These are phyloP conservation scores for Bertia moriformis DNA, from an alignment of 2,329 filamentous ascomycete genomes.

Conservation along the genomic window DNA sequence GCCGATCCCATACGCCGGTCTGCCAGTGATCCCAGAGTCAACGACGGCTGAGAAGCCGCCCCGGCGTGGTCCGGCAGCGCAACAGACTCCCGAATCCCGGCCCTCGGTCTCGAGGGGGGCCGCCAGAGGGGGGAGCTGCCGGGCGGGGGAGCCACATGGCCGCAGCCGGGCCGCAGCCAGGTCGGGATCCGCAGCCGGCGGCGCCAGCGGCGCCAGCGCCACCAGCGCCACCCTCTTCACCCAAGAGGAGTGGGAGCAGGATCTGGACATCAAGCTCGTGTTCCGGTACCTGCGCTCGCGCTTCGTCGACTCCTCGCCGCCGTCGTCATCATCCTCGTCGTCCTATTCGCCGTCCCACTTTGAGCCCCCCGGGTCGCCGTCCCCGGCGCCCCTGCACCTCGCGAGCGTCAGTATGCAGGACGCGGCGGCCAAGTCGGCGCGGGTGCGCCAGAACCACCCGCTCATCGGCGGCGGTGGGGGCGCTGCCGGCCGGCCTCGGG, in stretches of 20 bases:
- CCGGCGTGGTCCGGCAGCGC: background rate
- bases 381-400: background rate
- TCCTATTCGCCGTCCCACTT: conserved; percentile 17
- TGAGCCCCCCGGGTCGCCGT: conserved; percentile 14
- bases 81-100: conserved; percentile 6
- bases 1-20: conserved; percentile 63
- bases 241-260: conserved; percentile 63
- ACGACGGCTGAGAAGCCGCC: background rate
- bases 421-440: conserved; percentile 60
- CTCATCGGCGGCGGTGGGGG: conserved; percentile 41
- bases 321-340: conserved; percentile 10
- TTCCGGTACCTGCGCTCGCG: conserved; percentile 74
- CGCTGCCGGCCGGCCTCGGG: background rate
- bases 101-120: background rate
- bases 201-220: conserved; percentile 5
- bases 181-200: conserved; percentile 3
- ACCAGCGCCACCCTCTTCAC: conserved; percentile 23
- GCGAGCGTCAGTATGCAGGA: conserved; percentile 39
- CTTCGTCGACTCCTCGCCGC: conserved; percentile 33
- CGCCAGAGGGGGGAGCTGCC: conserved; percentile 9
- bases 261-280: conserved; percentile 79
- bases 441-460: conserved; percentile 80
- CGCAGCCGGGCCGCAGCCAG: conserved; percentile 4
- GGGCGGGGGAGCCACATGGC: conserved; percentile 2
- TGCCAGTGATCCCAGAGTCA: conserved; percentile 37